These are phyloP conservation scores for Skeletonema menzelii DNA, from an alignment of 108 stramenopile genomes.

Conservation along the genomic window DNA sequence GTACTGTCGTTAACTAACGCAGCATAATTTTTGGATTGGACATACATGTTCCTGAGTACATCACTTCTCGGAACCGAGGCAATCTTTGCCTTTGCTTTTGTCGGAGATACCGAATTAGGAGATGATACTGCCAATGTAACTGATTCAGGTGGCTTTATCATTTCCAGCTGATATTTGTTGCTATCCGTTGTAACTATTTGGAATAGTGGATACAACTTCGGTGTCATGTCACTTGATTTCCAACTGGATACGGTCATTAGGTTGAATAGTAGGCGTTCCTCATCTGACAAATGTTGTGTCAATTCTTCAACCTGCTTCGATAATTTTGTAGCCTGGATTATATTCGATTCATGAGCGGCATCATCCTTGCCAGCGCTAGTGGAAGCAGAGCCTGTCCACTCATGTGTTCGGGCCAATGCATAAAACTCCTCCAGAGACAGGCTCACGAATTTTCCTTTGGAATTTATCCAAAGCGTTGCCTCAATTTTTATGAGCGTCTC, in stretches of 20 bases:
- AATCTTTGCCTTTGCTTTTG: not conserved
- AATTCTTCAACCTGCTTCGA: not conserved
- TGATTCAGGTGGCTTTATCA: slow-evolving; percentile 5
- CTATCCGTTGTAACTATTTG: not conserved
- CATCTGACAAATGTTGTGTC: slow-evolving; percentile 4
- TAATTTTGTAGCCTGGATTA: not conserved
- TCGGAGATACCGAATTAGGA: not conserved
- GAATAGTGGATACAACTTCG: slow-evolving; percentile 19
- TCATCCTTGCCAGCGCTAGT: not conserved
- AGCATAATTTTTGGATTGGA: slow-evolving; percentile 1
- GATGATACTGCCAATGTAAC: not conserved
- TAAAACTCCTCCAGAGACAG: not conserved
- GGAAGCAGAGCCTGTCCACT: not conserved
- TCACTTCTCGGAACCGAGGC: not conserved
- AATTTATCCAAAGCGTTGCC: not conserved
- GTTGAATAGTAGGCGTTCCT: slow-evolving; percentile 18
- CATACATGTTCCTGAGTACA: slow-evolving; percentile 11
- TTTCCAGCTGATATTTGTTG: slow-evolving; percentile 5
- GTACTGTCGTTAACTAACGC: not conserved
- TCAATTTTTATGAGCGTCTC: not conserved
- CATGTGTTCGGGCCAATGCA: not conserved
- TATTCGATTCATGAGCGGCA: not conserved
- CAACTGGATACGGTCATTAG: slow-evolving; percentile 6
- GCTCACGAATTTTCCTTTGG: slow-evolving; percentile 1
- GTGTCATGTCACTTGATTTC: not conserved